Percentiles rank a stretch among this genome's conserved stretches.
These are phyloP conservation scores for Cytospora chrysosperma DNA, from an alignment of 2,329 filamentous ascomycete genomes.

Conservation along the genomic window DNA sequence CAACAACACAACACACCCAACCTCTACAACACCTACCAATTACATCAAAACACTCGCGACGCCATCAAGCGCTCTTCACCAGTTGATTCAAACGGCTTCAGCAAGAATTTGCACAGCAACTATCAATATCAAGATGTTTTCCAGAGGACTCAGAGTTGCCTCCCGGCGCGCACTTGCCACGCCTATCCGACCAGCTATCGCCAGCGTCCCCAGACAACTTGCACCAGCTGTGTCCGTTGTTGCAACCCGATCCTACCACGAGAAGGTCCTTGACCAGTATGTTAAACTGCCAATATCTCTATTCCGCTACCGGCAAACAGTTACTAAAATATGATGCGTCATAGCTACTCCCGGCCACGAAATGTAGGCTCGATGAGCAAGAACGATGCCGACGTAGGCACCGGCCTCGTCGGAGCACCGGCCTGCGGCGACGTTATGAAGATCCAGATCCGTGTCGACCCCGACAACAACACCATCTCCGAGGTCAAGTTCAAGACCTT, in stretches of 20 bases:
- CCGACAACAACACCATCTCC: slow-evolving; percentile 80
- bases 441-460: slow-evolving; percentile 89
- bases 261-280: slow-evolving; percentile 77
- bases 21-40: slow-evolving; percentile 1
- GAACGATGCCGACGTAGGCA: slow-evolving; percentile 79
- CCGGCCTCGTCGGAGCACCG: slow-evolving; percentile 87
- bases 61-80: neutral
- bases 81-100: neutral
- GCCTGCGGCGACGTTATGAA: slow-evolving; percentile 94
- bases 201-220: slow-evolving; percentile 41
- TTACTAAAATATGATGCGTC: slow-evolving; percentile 24
- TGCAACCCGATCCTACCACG: slow-evolving; percentile 49
- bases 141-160: slow-evolving; percentile 44
- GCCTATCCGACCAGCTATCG: slow-evolving; percentile 39
- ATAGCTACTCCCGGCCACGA: slow-evolving; percentile 53
- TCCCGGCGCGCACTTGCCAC: slow-evolving; percentile 44
- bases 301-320: neutral
- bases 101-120: neutral
- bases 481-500: slow-evolving; percentile 99
- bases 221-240: slow-evolving; percentile 41
- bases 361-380: slow-evolving; percentile 64
- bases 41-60: neutral
- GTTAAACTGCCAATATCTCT: slow-evolving; percentile 37
- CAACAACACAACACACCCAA: neutral
- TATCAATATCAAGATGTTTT: slow-evolving; percentile 41